Evolutionary conservation across 352 stramenopile genomes (phyloP).

Genomic region (Phytophthora palmivora): DNA sequence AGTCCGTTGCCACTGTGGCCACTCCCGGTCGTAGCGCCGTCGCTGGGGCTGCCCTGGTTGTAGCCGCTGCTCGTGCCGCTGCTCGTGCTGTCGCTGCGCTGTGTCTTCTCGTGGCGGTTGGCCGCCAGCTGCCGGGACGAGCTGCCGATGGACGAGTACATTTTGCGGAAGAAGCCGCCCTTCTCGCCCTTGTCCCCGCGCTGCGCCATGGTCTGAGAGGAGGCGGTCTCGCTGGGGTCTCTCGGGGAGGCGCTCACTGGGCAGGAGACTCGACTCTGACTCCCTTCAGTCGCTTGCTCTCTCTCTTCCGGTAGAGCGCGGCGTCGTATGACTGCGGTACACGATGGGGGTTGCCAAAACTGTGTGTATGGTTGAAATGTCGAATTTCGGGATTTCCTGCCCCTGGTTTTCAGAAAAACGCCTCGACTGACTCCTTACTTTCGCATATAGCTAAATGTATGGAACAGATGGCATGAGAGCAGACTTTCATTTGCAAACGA

Average conservation of each 20-base stretch:
- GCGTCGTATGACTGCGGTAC: conserved; percentile 38
- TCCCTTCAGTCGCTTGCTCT: conserved; percentile 7
- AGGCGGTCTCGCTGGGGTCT: conserved; percentile 18
- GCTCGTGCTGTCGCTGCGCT: conserved; percentile 42
- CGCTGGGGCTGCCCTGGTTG: conserved; percentile 41
- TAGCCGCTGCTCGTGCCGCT: conserved; percentile 43
- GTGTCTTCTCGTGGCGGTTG: conserved; percentile 40
- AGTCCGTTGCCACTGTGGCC: conserved; percentile 37
- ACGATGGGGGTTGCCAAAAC: conserved; percentile 24
- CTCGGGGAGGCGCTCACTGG: conserved; percentile 17
- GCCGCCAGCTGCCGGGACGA: conserved; percentile 44
- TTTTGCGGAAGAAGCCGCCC: conserved; percentile 69
- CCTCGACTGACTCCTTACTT: conserved; percentile 34
- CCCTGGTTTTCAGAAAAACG: conserved; percentile 23
- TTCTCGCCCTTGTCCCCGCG: conserved; percentile 54
- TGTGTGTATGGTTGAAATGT: conserved; percentile 28
- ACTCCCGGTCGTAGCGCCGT: conserved; percentile 42
- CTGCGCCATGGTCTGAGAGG: conserved; percentile 44
- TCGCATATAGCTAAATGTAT: conserved; percentile 26
- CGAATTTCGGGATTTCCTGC: conserved; percentile 20
- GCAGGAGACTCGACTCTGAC: conserved; percentile 13
- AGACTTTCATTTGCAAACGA: not conserved
- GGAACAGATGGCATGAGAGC: not conserved
- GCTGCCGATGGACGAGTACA: conserved; percentile 67
- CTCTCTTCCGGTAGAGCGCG: conserved; percentile 27